Percentiles rank a stretch among this genome's conserved stretches.
These are phyloP conservation scores for Pogostemon cablin DNA, from an alignment of 257 asterid species.

Conservation along the genomic window DNA sequence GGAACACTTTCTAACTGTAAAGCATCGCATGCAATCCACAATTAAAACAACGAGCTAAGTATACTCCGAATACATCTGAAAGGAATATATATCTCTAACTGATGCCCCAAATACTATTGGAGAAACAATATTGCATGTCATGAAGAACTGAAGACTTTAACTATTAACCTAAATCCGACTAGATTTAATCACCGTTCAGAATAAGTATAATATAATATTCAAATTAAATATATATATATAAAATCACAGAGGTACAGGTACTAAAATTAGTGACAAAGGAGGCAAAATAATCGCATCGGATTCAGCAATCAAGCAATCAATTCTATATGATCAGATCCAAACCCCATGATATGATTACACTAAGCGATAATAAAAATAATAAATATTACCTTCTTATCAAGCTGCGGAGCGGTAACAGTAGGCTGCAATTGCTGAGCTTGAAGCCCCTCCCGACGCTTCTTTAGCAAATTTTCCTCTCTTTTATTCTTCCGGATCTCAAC, in stretches of 20 bases:
- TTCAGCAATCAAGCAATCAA: slow-evolving; percentile 33
- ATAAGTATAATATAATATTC: neutral
- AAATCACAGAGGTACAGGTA: neutral
- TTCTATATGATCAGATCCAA: slow-evolving; percentile 43
- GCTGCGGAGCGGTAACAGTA: slow-evolving; percentile 54
- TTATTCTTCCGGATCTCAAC: slow-evolving; percentile 94
- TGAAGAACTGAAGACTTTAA: neutral
- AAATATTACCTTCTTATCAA: slow-evolving; percentile 67
- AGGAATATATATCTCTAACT: neutral
- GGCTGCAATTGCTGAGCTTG: slow-evolving; percentile 67
- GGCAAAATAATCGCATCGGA: slow-evolving; percentile 6
- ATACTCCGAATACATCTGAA: neutral
- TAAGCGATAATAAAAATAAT: slow-evolving; percentile 4
- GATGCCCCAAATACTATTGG: neutral
- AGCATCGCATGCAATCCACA: slow-evolving; percentile 20
- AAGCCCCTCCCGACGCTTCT: slow-evolving; percentile 94
- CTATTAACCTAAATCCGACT: neutral
- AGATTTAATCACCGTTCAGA: neutral
- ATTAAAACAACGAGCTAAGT: slow-evolving; percentile 15
- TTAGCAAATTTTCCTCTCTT: slow-evolving; percentile 85
- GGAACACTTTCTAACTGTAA: slow-evolving; percentile 86
- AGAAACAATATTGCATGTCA: neutral
- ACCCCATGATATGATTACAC: slow-evolving; percentile 4
- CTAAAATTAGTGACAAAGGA: neutral
- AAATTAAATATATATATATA: neutral